Conservation (phyloP, 345 rosid genomes). For the Cardamine occulta region DNA sequence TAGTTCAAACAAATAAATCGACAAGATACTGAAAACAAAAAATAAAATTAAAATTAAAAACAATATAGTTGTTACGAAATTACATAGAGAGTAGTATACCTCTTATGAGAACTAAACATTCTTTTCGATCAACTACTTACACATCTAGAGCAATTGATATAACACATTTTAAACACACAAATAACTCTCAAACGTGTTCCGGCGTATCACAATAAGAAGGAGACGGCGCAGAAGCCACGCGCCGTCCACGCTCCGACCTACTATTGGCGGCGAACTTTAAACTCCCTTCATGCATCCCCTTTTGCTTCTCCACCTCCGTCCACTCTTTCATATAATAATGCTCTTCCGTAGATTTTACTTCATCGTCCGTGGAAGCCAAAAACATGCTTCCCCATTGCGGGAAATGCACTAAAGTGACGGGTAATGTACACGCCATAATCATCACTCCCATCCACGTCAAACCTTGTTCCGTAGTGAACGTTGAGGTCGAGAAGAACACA, state of each 20-base stretch:
- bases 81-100: constrained; percentile 13
- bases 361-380: constrained; percentile 55
- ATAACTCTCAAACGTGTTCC: constrained; percentile 45
- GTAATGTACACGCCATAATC: constrained; percentile 72
- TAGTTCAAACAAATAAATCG: not conserved
- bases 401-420: constrained; percentile 67
- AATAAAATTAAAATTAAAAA: not conserved
- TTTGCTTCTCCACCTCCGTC: constrained; percentile 66
- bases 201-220: constrained; percentile 60
- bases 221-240: constrained; percentile 25
- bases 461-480: constrained; percentile 59
- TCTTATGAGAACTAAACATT: not conserved
- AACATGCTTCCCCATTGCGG: constrained; percentile 93
- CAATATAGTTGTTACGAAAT: not conserved
- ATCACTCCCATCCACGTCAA: constrained; percentile 74
- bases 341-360: constrained; percentile 60
- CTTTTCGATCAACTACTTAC: constrained; percentile 3
- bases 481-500: constrained; percentile 63
- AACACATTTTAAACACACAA: constrained; percentile 30
- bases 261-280: constrained; percentile 74
- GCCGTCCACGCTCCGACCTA: constrained; percentile 75
- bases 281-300: constrained; percentile 68
- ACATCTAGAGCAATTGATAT: constrained; percentile 13
- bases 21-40: not conserved
- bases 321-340: constrained; percentile 67